Base-by-base conservation (phyloP, 768 basidiomycete genomes). In the Daedaleopsis sinensis region DNA sequence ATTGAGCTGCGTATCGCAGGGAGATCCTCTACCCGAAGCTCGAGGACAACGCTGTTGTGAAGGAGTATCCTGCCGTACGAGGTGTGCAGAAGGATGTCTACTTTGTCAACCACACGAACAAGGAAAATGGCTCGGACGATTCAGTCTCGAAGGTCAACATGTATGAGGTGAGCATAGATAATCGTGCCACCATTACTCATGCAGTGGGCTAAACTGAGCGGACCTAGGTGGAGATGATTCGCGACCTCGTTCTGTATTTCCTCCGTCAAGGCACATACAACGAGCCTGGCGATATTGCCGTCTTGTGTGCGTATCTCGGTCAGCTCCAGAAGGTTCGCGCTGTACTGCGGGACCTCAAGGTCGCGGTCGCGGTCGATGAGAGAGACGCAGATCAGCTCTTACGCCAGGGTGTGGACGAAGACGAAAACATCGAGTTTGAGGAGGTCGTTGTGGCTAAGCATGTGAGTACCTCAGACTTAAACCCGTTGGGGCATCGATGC, bases 141-240 rank as follows among this genome's bases (percentile, higher is more conserved):
- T 83, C 84, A 0, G 78, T 78, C 0, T 88, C 86, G 55, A 91
- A 87, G 63, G 84, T 76, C 69, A 92, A 92, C 67, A 73, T 67
- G 3, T 88, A 83, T 56, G 91, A 93, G 80, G 90, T 87, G 51
- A n/a, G n/a, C n/a, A n/a, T n/a, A n/a, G n/a, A n/a, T n/a, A n/a
- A n/a, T n/a, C n/a, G n/a, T n/a, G n/a, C n/a, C n/a, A n/a, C n/a
- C n/a, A n/a, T n/a, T n/a, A n/a, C n/a, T n/a, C n/a, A n/a, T n/a
- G n/a, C n/a, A n/a, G n/a, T n/a, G n/a, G n/a, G n/a, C 21, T n/a
- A 24, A 32, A 3, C 15, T 12, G 21, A 5, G 2, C 13, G 27
- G n/a, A 32, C 27, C 9, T 38, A 76, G 74, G 74, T 76, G 16
- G 61, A 64, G 16, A 82, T 84, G 81, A 81, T 83, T 23, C 75